Conservation (phyloP, 305 asterid species). For the Ruellia speciosa region DNA sequence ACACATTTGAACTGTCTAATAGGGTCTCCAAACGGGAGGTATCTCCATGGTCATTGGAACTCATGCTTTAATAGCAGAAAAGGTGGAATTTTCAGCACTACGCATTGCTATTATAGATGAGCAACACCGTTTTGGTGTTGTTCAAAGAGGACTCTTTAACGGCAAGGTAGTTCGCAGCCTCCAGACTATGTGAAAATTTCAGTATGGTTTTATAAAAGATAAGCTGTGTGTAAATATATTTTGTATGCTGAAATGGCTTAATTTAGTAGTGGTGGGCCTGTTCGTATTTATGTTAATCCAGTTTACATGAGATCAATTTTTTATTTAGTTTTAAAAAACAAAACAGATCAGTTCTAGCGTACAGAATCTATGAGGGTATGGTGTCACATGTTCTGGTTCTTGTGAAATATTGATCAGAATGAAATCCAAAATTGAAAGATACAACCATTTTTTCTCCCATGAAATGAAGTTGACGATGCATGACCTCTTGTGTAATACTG, state of each 20-base stretch:
- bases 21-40: constrained; percentile 84
- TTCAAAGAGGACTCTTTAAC: constrained; percentile 89
- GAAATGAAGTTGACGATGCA: no score
- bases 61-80: constrained; percentile 81
- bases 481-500: no score
- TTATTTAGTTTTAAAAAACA: neutral
- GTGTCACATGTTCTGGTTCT: neutral
- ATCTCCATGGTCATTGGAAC: constrained; percentile 90
- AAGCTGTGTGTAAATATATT: neutral
- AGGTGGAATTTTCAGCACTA: constrained; percentile 72
- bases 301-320: neutral
- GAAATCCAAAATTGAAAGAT: neutral
- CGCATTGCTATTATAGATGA: constrained; percentile 88
- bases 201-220: constrained; percentile 4
- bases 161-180: constrained; percentile 55
- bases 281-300: neutral
- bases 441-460: no score
- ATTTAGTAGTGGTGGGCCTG: constrained; percentile 7
- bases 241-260: constrained; percentile 10
- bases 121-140: constrained; percentile 95
- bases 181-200: neutral
- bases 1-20: constrained; percentile 18
- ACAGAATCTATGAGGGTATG: neutral
- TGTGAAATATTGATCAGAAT: neutral
- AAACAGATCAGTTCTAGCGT: neutral